Base-by-base conservation (phyloP, 2,329 filamentous ascomycete genomes). In the Colletotrichum cuscutae region DNA sequence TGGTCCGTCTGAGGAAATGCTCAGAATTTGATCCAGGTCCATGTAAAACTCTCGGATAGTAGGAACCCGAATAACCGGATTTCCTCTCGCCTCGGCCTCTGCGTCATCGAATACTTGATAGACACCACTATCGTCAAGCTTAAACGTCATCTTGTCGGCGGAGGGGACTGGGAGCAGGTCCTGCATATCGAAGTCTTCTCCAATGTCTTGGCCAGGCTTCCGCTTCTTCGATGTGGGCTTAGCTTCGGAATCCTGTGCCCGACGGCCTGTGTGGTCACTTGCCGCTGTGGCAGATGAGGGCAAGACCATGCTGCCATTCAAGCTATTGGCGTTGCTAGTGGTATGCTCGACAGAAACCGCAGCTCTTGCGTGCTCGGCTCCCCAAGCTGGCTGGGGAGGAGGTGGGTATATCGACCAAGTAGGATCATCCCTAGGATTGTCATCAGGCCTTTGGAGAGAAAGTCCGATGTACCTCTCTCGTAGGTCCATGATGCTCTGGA, bases 41-140 rank as follows among this genome's bases (percentile, higher is more conserved):
- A 98, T 94, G 82, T 98, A 99, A 79, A 95, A 99, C 78, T 99
- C 96, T 78, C 95, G 91, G 78, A 98, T 90, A 5, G 94, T 97
- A 1, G 97, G 97, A n/a, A 98, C 94, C 58, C 91, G 87, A 62
- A 98, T 89, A 19, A 95, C 90, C 0, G 96, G 95, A 22, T 88
- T 87, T 74, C 91, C 89, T 22, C 89, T 85, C 65, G 92, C 87
- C 46, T 88, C 86, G 2, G 91, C 89, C 69, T 89, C 87, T 5
- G 89, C 84, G 59, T 89, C 92, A 77, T 96, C 92, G 79, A 95
- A 98, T 1, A 99, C 94, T 80, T 99, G 97, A 80, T 94, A 99
- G 5, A 99, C 94, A 73, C 97, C 94, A 76, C 90, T 93, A 3
- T 91, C 89, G 80, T 98, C 97, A 54, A 98, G 86, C 71, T 89